Evolutionary conservation across 2,329 filamentous ascomycete genomes (phyloP).

Genomic region (Beauveria varroae): DNA sequence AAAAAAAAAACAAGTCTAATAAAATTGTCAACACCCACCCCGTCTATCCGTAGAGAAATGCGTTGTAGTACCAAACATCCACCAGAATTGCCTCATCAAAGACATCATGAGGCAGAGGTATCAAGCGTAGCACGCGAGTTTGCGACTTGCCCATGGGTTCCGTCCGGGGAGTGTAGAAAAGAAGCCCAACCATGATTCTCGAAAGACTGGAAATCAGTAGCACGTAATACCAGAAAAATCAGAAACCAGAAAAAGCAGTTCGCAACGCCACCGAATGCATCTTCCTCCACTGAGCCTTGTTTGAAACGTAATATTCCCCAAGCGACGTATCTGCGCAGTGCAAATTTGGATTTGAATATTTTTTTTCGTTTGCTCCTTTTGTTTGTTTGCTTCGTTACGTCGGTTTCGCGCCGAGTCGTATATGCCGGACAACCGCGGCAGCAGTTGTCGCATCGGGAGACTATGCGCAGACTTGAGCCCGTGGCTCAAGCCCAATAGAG

Average conservation of each 20-base stretch:
- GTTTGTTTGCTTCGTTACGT: slow-evolving; percentile 1
- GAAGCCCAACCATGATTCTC: slow-evolving; percentile 12
- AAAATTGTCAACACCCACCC: slow-evolving; percentile 21
- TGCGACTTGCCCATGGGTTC: slow-evolving; percentile 12
- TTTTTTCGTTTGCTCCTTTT: not conserved
- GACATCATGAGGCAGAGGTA: not conserved
- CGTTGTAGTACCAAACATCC: slow-evolving; percentile 13
- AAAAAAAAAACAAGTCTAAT: slow-evolving; percentile 19
- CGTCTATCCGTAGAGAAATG: slow-evolving; percentile 19
- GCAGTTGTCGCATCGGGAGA: not conserved
- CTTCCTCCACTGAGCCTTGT: slow-evolving; percentile 22
- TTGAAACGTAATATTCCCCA: not conserved
- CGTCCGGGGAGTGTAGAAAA: slow-evolving; percentile 14
- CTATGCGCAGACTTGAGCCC: slow-evolving; percentile 8
- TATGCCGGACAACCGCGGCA: not conserved
- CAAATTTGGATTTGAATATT: not conserved
- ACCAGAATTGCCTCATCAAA: slow-evolving; percentile 2
- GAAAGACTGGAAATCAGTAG: slow-evolving; percentile 16
- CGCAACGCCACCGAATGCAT: slow-evolving; percentile 33
- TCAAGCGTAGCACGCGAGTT: slow-evolving; percentile 6
- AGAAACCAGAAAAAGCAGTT: slow-evolving; percentile 16
- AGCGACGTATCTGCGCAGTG: not conserved
- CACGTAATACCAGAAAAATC: slow-evolving; percentile 19
- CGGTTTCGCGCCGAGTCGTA: not conserved
- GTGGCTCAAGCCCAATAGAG: slow-evolving; percentile 17